Percentiles rank a stretch among this genome's conserved stretches.
Conservation (phyloP, 371 early-diverging fungal species). For the Apophysomyces elegans region DNA sequence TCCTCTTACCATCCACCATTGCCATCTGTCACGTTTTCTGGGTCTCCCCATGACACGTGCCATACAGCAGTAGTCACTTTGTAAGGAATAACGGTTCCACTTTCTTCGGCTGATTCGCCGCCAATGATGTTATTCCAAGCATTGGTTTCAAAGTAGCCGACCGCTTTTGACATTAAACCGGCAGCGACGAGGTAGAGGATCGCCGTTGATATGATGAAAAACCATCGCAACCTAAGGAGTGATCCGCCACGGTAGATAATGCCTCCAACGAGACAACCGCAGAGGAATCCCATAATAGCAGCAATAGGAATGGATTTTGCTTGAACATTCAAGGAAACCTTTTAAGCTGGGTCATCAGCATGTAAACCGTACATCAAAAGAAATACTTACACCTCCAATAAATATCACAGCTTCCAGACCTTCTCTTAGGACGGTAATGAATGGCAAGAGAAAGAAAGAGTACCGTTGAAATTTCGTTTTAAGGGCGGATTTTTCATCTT, state of each 20-base stretch:
- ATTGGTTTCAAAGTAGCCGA: conserved; percentile 64
- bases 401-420: conserved; percentile 84
- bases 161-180: conserved; percentile 69
- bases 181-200: conserved; percentile 78
- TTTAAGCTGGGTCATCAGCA: conserved; percentile 54
- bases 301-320: conserved; percentile 79
- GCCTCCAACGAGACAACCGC: conserved; percentile 70
- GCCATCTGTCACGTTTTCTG: conserved; percentile 45
- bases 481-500: conserved; percentile 13
- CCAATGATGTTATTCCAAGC: conserved; percentile 58
- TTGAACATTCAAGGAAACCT: conserved; percentile 68
- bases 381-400: conserved; percentile 75
- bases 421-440: conserved; percentile 81
- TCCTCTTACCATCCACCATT: conserved; percentile 59
- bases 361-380: conserved; percentile 52
- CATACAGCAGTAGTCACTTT: conserved; percentile 48
- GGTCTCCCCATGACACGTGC: conserved; percentile 55
- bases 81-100: conserved; percentile 44
- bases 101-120: conserved; percentile 54
- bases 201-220: conserved; percentile 76
- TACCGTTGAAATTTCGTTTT: conserved; percentile 46
- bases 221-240: conserved; percentile 66
- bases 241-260: conserved; percentile 73
- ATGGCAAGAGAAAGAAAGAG: conserved; percentile 78
- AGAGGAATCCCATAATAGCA: conserved; percentile 66